Base-by-base conservation (phyloP, 2,329 filamentous ascomycete genomes). In the Emmonsia crescens region DNA sequence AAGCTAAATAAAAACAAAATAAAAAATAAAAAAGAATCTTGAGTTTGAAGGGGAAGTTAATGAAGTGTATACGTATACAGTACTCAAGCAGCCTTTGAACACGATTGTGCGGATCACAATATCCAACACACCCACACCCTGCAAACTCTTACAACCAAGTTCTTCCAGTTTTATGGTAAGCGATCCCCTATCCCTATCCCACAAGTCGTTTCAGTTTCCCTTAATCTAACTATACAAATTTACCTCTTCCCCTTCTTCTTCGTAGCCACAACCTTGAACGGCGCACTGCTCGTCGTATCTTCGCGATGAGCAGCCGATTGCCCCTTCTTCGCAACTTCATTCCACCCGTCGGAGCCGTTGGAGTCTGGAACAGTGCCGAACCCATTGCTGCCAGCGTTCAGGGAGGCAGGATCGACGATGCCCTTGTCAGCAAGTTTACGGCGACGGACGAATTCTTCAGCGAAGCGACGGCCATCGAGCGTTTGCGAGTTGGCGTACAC, bases 261-360 rank as follows among this genome's bases (percentile, higher is more conserved):
- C 65, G 87, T 83, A 16, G 90, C 85, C 12, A 97, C 93, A 60
- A 97, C 89, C 80, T 94, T 94, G 79, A 96, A 97, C 57, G 84
- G 84, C 10, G 87, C 75, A 64, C 73, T 77, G 64, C 74, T 76
- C 64, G 71, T 76, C 64, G 71, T 74, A 68, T 77, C 74, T 56
- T 79, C 74, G 38, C 82, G 81, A 64, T 79, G 80, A 57, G 73
- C 72, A 61, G 79, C 77, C 57, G 69, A 71, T 57, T 77, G 79
- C 29, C 89, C 88, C 81, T 96, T 96, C 86, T 97, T 97, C 1
- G 94, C 94, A 59, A 99, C 94, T 77, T 97, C 94, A 68, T 83
- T 96, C 94, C 94, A 99, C 24, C 93, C 93, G 61, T 89, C 86
- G 31, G 80, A 78, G 31, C 76, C 79, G 66, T 78, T 76, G 29